phyloP scores from a whole-genome alignment of 441 rosid genomes.

The Oxalis stricta region DNA sequence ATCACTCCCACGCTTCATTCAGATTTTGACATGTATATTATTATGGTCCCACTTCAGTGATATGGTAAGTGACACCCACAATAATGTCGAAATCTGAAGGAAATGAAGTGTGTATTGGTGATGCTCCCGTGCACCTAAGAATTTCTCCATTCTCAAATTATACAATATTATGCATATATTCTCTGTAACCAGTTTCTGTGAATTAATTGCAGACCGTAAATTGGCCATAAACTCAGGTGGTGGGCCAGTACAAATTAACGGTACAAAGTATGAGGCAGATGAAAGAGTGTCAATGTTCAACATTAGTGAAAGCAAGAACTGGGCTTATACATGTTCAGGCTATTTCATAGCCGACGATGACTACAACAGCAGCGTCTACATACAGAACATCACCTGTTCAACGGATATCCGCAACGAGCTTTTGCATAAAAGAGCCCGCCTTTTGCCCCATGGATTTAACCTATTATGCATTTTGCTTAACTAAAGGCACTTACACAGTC shows the following conservation, averaged over 20 bases:
- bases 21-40: too few species aligned
- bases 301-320: not conserved
- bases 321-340: slow-evolving; percentile 11
- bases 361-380: not conserved
- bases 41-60: too few species aligned
- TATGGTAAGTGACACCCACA: too few species aligned
- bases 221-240: too few species aligned
- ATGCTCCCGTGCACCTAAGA: too few species aligned
- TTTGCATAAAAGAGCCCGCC: slow-evolving; percentile 9
- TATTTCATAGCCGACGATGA: not conserved
- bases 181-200: too few species aligned
- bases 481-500: slow-evolving; percentile 12
- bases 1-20: too few species aligned
- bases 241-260: not conserved
- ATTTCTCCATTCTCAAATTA: too few species aligned
- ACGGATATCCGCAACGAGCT: not conserved
- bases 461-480: slow-evolving; percentile 16
- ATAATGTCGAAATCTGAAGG: too few species aligned
- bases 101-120: too few species aligned
- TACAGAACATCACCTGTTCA: not conserved
- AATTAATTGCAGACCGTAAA: too few species aligned
- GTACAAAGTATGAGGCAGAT: not conserved
- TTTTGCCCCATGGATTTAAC: slow-evolving; percentile 2
- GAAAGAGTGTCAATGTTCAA: not conserved
- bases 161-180: too few species aligned